Evolutionary conservation across 768 basidiomycete genomes (phyloP), one percentile per base, ranked within the genome.

Genomic region (Boletus rex-veris): DNA sequence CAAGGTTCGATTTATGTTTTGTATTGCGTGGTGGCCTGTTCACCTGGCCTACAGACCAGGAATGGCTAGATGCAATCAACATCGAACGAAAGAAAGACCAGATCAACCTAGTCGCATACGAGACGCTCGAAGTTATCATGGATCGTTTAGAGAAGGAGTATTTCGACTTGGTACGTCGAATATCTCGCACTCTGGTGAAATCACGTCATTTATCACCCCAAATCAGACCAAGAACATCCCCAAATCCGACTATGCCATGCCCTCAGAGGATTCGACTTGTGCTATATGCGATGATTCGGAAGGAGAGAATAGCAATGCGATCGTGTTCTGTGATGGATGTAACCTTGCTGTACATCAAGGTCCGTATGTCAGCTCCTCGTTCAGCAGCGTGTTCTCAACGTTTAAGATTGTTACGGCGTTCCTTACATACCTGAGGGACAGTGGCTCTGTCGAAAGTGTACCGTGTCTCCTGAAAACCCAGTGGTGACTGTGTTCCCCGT

Each of bases 331-430:
- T 68, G 97, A 99, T 67, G 97, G 96, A 0, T 99, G 97, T 70
- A 98, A 98, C 71, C 75, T 99, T 26, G 97, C 97, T 10, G 97
- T 99, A n/a, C 97, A 99, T 75, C 97, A 99, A 81, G 95, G 95
- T 90, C 55, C 49, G 80, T 60, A n/a, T 36, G 4, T 16, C 26
- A 36, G 11, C 45, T 15, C 15, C 5, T 16, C 8, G 7, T 16
- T 45, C 44, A 48, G 39, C 16, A 28, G n/a, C 30, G 37, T 48
- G 18, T 47, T 28, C 56, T 63, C 54, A 65, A 35, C 8, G n/a
- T 40, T 33, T 3, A 58, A 97, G 97, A 99, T 68, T 99, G 97
- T 65, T 99, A 99, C 64, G 97, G 97, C 18, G 93, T 99, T 2
- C 97, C 97, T 11, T 99, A 99, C 67, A 98, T 99, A 54, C 97